Evolutionary conservation across 495 filamentous ascomycete species (phyloP).

Genomic region (Xylaria castorea): DNA sequence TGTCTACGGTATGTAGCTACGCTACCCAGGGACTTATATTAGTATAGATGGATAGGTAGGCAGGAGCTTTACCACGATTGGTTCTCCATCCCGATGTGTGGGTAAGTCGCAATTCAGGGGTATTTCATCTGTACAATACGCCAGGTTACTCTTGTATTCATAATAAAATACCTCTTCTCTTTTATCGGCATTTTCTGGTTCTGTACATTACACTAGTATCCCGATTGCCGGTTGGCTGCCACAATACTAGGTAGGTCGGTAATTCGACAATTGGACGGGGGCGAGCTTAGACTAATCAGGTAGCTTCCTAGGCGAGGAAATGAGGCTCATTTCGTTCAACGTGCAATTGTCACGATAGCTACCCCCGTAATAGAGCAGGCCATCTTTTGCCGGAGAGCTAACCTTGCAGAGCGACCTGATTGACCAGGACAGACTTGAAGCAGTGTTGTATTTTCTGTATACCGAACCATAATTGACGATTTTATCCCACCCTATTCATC

Average conservation of each 20-base stretch:
- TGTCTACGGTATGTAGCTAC: no score
- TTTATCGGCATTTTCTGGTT: no score
- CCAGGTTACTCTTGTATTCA: neutral
- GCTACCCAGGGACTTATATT: neutral
- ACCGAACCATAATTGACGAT: neutral
- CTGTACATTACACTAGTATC: neutral
- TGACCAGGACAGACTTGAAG: neutral
- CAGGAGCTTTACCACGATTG: neutral
- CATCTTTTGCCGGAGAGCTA: neutral
- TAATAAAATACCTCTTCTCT: neutral
- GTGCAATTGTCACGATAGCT: conserved; percentile 1
- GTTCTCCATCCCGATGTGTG: neutral
- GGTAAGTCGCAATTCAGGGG: conserved; percentile 13
- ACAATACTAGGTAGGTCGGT: conserved; percentile 7
- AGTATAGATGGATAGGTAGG: neutral
- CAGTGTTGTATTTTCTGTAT: neutral
- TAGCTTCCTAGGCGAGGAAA: conserved; percentile 25
- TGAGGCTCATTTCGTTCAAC: conserved; percentile 29
- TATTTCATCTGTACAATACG: neutral
- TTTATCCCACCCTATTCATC: neutral
- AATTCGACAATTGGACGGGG: conserved; percentile 5
- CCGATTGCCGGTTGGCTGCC: neutral
- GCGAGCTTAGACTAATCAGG: conserved; percentile 22
- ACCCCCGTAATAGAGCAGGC: neutral
- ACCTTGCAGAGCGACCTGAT: neutral